A percentile compares a stretch with the other conserved stretches of the same genome.
Conservation (phyloP, 2,329 filamentous ascomycete species). For the Penicillium sp. region DNA sequence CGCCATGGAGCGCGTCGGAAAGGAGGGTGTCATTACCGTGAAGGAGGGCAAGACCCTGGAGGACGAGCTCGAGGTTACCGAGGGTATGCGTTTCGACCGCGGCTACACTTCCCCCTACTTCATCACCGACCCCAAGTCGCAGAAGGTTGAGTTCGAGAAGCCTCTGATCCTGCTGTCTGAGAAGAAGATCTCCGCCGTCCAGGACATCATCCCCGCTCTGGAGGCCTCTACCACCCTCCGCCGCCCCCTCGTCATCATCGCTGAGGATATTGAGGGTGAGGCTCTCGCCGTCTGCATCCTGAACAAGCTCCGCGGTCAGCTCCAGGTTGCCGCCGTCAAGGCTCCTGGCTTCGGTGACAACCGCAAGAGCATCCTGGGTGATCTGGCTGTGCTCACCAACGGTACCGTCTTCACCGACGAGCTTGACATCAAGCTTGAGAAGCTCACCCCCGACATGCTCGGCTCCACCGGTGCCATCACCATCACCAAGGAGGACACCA, state of each 20-base stretch:
- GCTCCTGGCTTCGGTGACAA: slow-evolving; percentile 99
- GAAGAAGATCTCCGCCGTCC: slow-evolving; percentile 99
- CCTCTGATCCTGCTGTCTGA: slow-evolving; percentile 96
- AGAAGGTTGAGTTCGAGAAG: slow-evolving; percentile 99
- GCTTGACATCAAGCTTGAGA: slow-evolving; percentile 98
- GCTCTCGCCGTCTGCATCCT: slow-evolving; percentile 98
- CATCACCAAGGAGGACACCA: slow-evolving; percentile 99
- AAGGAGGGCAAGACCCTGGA: slow-evolving; percentile 99
- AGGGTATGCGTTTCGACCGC: slow-evolving; percentile 99
- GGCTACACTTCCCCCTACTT: slow-evolving; percentile 99
- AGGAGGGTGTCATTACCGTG: slow-evolving; percentile 99
- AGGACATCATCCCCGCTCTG: slow-evolving; percentile 97
- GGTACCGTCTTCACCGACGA: slow-evolving; percentile 97
- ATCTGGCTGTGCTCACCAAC: slow-evolving; percentile 93
- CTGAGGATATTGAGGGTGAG: slow-evolving; percentile 98
- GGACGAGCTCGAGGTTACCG: slow-evolving; percentile 97
- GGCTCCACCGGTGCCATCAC: slow-evolving; percentile 97
- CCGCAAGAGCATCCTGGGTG: slow-evolving; percentile 98
- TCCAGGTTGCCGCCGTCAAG: slow-evolving; percentile 98
- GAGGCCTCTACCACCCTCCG: slow-evolving; percentile 95
- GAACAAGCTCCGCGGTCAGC: slow-evolving; percentile 99
- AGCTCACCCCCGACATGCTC: slow-evolving; percentile 92
- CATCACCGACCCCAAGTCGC: slow-evolving; percentile 97
- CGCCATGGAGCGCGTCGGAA: slow-evolving; percentile 99
- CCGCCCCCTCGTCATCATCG: slow-evolving; percentile 95